Percentiles rank a stretch among this genome's conserved stretches.
Conservation (phyloP, 2,329 filamentous ascomycete species). For the Trichophyton mentagrophytes region DNA sequence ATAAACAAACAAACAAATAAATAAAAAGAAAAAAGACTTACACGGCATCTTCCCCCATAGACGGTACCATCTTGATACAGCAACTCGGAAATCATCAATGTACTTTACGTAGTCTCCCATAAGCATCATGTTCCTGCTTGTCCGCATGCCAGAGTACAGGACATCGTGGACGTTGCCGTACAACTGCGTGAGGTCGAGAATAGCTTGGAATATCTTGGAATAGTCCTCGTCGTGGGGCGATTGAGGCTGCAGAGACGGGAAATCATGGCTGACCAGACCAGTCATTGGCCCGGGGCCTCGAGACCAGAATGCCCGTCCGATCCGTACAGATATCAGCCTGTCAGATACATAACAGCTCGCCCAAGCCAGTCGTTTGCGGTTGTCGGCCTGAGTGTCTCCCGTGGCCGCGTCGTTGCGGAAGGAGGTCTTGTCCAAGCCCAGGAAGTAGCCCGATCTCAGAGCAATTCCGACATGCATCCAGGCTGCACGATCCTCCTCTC, state of each 20-base stretch:
- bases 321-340: conserved; percentile 55
- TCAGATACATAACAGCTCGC: conserved; percentile 56
- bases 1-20: no score
- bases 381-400: conserved; percentile 46
- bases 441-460: conserved; percentile 55
- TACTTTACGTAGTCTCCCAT: conserved; percentile 63
- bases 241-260: conserved; percentile 50
- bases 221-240: conserved; percentile 52
- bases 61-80: conserved; percentile 58
- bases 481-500: conserved; percentile 60
- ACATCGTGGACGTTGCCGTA: conserved; percentile 65
- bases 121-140: conserved; percentile 56
- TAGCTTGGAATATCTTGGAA: conserved; percentile 57
- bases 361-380: conserved; percentile 56
- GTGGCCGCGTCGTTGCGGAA: conserved; percentile 46
- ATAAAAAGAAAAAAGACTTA: conserved; percentile 20
- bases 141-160: conserved; percentile 57
- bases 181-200: conserved; percentile 56
- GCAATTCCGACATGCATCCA: conserved; percentile 68
- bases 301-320: conserved; percentile 63
- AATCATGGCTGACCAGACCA: conserved; percentile 52
- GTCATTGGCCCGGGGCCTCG: conserved; percentile 56
- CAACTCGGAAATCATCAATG: conserved; percentile 58
- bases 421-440: conserved; percentile 55
- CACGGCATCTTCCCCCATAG: conserved; percentile 56